phyloP scores from a whole-genome alignment of 2,329 filamentous ascomycete species.

The Microthyrium microscopicum region DNA sequence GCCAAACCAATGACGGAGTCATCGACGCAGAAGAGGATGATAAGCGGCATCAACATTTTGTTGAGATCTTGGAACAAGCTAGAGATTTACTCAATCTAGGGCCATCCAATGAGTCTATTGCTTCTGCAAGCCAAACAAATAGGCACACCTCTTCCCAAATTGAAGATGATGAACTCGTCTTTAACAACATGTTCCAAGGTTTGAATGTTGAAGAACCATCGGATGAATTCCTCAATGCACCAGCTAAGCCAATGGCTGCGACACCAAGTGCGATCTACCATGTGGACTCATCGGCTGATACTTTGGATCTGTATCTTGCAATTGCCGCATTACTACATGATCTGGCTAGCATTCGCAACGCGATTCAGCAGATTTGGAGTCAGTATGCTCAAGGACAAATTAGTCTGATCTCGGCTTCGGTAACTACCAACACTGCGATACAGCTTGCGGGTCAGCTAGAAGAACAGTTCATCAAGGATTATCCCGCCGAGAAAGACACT shows the following conservation, averaged over 20 bases:
- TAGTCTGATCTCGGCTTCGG: slow-evolving; percentile 17
- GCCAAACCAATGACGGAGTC: too few species aligned
- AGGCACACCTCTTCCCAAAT: background rate
- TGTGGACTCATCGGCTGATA: background rate
- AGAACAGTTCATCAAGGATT: slow-evolving; percentile 9
- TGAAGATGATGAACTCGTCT: background rate
- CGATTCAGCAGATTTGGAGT: slow-evolving; percentile 16
- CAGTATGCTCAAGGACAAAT: slow-evolving; percentile 16
- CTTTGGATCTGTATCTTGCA: background rate
- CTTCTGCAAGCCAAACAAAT: too few species aligned
- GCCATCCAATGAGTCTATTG: too few species aligned
- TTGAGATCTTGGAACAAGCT: too few species aligned
- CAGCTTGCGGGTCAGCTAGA: slow-evolving; percentile 12
- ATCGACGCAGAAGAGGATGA: too few species aligned
- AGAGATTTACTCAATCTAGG: too few species aligned
- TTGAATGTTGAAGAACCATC: too few species aligned
- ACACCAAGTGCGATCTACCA: background rate
- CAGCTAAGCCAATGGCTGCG: background rate
- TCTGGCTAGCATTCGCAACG: slow-evolving; percentile 14
- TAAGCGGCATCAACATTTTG: too few species aligned
- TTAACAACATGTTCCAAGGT: too few species aligned
- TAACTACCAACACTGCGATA: slow-evolving; percentile 18
- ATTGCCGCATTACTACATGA: slow-evolving; percentile 18
- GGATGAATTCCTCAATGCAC: background rate
- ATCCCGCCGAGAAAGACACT: background rate